A percentile compares a stretch with the other conserved stretches of the same genome.
phyloP scores from a whole-genome alignment of 2,329 filamentous ascomycete genomes.

The Lachnellula suecica region DNA sequence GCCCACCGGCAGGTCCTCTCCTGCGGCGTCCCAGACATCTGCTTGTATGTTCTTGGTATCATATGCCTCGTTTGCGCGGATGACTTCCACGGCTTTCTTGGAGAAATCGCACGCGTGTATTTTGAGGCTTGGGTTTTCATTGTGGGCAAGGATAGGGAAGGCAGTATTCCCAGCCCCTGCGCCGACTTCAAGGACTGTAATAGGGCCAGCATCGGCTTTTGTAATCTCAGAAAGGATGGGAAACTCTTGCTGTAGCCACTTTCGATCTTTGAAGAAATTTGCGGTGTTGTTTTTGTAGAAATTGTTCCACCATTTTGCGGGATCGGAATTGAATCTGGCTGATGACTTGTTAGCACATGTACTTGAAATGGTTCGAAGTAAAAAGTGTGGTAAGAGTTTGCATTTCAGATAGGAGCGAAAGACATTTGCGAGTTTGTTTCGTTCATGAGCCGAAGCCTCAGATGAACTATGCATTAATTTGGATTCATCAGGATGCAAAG shows the following conservation, averaged over 20 bases:
- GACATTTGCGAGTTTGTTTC: constrained; percentile 56
- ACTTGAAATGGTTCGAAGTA: constrained; percentile 11
- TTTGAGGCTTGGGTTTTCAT: constrained; percentile 77
- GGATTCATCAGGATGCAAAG: constrained; percentile 51
- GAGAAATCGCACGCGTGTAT: constrained; percentile 96
- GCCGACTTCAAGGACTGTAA: constrained; percentile 82
- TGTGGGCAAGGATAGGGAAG: constrained; percentile 83
- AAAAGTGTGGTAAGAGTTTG: constrained; percentile 19
- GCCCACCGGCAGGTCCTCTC: constrained; percentile 71
- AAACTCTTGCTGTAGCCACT: constrained; percentile 96
- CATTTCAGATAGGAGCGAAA: constrained; percentile 74
- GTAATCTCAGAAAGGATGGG: constrained; percentile 80
- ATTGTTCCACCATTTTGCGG: constrained; percentile 95
- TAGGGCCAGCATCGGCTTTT: constrained; percentile 64
- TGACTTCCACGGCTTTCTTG: constrained; percentile 90
- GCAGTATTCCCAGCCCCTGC: constrained; percentile 96
- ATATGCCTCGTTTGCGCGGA: constrained; percentile 78
- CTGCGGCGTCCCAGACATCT: constrained; percentile 91
- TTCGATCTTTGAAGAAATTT: constrained; percentile 98
- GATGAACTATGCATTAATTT: constrained; percentile 69
- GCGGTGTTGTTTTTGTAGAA: constrained; percentile 98
- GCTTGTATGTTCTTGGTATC: constrained; percentile 71
- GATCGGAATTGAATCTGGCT: constrained; percentile 84
- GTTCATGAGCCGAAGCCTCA: constrained; percentile 57
- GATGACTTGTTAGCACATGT: constrained; percentile 40